Evolutionary conservation across 2,329 filamentous ascomycete genomes (phyloP).

Genomic region (Aspergillus pseudoterreus): DNA sequence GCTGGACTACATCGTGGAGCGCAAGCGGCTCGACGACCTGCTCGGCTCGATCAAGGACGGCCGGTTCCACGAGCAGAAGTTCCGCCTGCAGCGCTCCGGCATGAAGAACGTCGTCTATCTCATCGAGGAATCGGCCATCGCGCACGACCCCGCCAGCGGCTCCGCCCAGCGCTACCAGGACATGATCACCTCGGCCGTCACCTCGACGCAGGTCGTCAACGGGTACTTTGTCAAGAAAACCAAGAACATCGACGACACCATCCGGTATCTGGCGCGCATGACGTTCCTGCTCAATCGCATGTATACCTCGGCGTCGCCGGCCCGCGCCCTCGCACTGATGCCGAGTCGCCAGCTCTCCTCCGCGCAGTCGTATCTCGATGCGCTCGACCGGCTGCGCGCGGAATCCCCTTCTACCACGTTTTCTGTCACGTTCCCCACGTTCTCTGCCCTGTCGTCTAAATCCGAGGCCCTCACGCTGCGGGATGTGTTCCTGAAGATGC

Average conservation of each 20-base stretch:
- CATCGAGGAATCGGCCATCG: conserved; percentile 67
- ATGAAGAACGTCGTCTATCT: conserved; percentile 76
- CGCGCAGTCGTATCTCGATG: conserved; percentile 63
- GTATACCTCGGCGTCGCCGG: conserved; percentile 42
- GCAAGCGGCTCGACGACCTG: conserved; percentile 76
- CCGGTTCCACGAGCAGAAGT: conserved; percentile 81
- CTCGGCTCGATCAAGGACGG: conserved; percentile 79
- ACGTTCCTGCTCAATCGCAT: conserved; percentile 63
- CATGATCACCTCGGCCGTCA: conserved; percentile 67
- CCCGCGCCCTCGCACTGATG: conserved; percentile 54
- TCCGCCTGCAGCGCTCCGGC: conserved; percentile 68
- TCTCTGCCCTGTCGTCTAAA: conserved; percentile 70
- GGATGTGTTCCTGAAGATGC: conserved; percentile 77
- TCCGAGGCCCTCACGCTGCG: conserved; percentile 69
- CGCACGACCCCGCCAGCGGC: conserved; percentile 46
- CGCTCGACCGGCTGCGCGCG: conserved; percentile 57
- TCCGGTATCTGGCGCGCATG: conserved; percentile 70
- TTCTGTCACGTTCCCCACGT: conserved; percentile 67
- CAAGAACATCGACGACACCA: conserved; percentile 70
- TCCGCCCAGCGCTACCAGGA: conserved; percentile 56
- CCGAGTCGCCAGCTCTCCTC: conserved; percentile 58
- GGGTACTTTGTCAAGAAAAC: conserved; percentile 77
- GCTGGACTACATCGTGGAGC: conserved; percentile 75
- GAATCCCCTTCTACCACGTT: conserved; percentile 48
- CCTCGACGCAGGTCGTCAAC: conserved; percentile 72